Base-by-base conservation (phyloP, 495 filamentous ascomycete genomes). In the Podospora australis region DNA sequence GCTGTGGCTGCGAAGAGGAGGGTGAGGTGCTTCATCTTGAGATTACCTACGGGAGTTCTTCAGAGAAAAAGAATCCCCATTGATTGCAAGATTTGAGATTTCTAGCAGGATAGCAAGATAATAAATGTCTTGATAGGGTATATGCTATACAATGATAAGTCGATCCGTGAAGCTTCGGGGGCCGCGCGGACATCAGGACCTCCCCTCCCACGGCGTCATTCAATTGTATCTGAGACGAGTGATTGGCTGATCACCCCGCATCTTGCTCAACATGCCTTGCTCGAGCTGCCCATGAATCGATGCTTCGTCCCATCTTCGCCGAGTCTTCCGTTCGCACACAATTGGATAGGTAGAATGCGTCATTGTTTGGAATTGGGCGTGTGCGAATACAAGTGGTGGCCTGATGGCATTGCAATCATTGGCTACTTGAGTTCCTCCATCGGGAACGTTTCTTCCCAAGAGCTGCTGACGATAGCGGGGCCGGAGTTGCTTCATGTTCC, bases 1-100 rank as follows among this genome's bases (percentile, higher is more conserved):
- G 69, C 67, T 7, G 78, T 49, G 13, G 75, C 73, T 43, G 69
- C 73, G 16, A 83, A 60, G 47, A 84, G 53, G 5, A 83, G 29
- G 26, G 50, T 70, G 49, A 48, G 60, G 48, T 59, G 77, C 57
- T 66, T 72, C 66, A 69, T 69, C 3, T 44, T 58, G 16, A 13
- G 3, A 35, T 5, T 21, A 21, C 13, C 16, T 22, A 7, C 10
- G 20, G 16, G 13, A 13, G 14, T 13, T 17, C 17, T 19, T 39
- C 36, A 39, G 10, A 39, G 20, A 39, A 13, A 19, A 41, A 23
- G 23, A 41, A 30, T 7, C 7, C 7, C n/a, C n/a, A 30, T 7
- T 7, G 28, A 30, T 7, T 30, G 6, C 26, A 6, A 6, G 26
- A 30, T 13, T 13, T 30, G 26, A 6, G 26, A 30, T 6, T 13